Conservation (phyloP, 179 eudicot genomes). For the Silene noctiflora region DNA sequence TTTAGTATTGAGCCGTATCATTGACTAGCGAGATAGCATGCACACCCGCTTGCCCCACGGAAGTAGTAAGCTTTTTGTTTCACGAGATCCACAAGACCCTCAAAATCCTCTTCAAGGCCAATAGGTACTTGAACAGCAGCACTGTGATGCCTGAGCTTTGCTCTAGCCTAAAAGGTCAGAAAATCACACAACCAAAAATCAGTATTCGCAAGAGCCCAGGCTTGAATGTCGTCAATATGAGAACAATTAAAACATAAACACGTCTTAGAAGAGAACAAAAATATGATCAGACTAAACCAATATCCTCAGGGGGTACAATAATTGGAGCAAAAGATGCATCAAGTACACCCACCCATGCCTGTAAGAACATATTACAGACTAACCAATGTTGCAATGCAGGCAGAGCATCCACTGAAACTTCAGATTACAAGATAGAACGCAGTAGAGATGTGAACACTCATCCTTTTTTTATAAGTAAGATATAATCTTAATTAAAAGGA, state of each 20-base stretch:
- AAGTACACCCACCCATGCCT: neutral
- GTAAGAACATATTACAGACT: neutral
- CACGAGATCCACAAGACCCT: constrained; percentile 91
- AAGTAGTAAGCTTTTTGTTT: constrained; percentile 71
- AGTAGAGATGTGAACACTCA: too few relatives aligned
- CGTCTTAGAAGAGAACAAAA: neutral
- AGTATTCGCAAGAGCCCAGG: constrained; percentile 8
- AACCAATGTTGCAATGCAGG: neutral
- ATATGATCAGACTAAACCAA: neutral
- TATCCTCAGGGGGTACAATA: neutral
- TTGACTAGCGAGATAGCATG: constrained; percentile 24
- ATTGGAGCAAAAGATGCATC: neutral
- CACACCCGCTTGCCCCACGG: constrained; percentile 84
- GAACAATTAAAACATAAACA: neutral
- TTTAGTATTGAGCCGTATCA: neutral
- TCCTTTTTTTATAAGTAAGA: too few relatives aligned
- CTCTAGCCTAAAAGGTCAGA: constrained; percentile 51
- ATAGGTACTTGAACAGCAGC: constrained; percentile 97
- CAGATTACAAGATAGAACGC: neutral
- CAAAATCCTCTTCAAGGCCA: constrained; percentile 88
- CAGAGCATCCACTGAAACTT: neutral
- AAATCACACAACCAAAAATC: constrained; percentile 9
- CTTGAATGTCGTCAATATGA: neutral
- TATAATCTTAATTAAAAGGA: too few relatives aligned
- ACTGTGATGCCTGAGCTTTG: constrained; percentile 90